phyloP scores from a whole-genome alignment of 257 asterid species.

The Solanum tacnaense region DNA sequence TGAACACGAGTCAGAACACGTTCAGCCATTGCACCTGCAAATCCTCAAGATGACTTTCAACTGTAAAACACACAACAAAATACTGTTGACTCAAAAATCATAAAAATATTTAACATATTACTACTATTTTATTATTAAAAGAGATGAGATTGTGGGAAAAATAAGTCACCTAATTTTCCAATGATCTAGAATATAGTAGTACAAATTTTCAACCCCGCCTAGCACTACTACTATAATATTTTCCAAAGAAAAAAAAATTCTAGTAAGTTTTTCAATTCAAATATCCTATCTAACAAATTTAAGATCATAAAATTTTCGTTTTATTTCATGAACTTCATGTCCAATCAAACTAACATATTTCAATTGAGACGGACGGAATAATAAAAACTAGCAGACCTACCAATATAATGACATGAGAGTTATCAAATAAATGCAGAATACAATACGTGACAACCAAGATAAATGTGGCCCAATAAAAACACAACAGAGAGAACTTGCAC shows the following conservation, averaged over 20 bases:
- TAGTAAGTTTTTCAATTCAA: no score
- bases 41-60: constrained; percentile 10
- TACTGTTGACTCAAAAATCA: constrained; percentile 16
- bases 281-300: no score
- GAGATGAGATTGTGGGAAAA: neutral
- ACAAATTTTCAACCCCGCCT: constrained; percentile 15
- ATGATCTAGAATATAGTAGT: constrained; percentile 15
- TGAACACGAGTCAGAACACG: constrained; percentile 77
- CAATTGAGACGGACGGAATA: no score
- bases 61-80: neutral
- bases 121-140: neutral
- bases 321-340: neutral
- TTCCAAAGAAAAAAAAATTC: no score
- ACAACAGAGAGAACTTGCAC: neutral
- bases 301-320: no score
- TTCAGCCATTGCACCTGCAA: constrained; percentile 52
- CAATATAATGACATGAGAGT: constrained; percentile 5
- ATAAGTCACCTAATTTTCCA: constrained; percentile 15
- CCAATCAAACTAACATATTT: no score
- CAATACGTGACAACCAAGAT: neutral
- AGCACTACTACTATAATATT: neutral
- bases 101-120: neutral
- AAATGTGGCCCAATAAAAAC: neutral
- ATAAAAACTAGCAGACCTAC: constrained; percentile 4
- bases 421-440: neutral